phyloP scores from a whole-genome alignment of 1,139 yeast genomes.

The Yamadazyma aaseri region DNA sequence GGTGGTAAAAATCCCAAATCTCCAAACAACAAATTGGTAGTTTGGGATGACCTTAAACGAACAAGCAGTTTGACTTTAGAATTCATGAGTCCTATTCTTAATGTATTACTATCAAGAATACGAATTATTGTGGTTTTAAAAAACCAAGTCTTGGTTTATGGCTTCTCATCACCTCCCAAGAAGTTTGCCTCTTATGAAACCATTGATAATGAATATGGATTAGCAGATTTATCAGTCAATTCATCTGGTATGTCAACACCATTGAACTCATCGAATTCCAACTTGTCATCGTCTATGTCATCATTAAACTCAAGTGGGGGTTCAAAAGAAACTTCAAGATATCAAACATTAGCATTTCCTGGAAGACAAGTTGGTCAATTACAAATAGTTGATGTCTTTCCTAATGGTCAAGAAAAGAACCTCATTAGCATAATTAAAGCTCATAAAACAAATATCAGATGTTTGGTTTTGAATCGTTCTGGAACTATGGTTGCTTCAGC shows the following conservation, averaged over 20 bases:
- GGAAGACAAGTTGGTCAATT: constrained; percentile 70
- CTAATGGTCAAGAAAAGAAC: constrained; percentile 59
- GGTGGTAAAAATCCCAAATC: constrained; percentile 80
- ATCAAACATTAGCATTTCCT: constrained; percentile 70
- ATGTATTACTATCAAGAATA: constrained; percentile 72
- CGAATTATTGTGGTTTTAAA: constrained; percentile 70
- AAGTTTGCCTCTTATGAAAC: constrained; percentile 72
- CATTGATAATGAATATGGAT: constrained; percentile 61
- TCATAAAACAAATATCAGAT: constrained; percentile 69
- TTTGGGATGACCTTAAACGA: constrained; percentile 89
- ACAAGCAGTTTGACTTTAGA: constrained; percentile 74
- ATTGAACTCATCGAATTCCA: constrained; percentile 2
- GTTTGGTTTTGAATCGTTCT: constrained; percentile 65
- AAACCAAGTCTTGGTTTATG: constrained; percentile 70
- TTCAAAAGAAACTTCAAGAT: constrained; percentile 24
- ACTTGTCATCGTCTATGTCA: constrained; percentile 16
- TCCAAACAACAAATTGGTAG: constrained; percentile 72
- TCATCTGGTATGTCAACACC: constrained; percentile 12
- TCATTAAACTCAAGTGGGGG: constrained; percentile 14
- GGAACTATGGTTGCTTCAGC: constrained; percentile 87
- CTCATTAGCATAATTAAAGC: constrained; percentile 77
- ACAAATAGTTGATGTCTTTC: constrained; percentile 70
- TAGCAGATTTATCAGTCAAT: constrained; percentile 59
- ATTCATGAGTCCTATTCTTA: constrained; percentile 70
- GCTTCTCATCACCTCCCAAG: constrained; percentile 77